Conservation (phyloP, 306 rosid species). For the Alnus rubra region DNA sequence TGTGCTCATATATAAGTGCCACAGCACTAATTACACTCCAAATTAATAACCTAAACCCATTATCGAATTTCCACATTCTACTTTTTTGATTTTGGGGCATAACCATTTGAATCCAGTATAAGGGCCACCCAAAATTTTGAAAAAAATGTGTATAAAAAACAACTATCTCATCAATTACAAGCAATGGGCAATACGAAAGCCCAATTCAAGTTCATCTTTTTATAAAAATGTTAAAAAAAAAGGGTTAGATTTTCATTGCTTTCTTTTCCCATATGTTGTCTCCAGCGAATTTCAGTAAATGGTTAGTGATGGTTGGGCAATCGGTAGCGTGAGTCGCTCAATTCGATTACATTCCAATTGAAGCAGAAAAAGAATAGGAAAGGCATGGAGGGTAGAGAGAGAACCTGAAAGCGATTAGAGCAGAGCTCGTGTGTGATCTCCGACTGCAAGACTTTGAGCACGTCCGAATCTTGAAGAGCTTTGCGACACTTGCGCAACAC, state of each 20-base stretch:
- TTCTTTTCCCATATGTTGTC: too few species aligned
- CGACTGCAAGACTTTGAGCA: constrained; percentile 60
- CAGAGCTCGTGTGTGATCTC: constrained; percentile 68
- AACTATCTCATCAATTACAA: neutral
- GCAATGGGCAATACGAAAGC: neutral
- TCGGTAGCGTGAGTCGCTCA: neutral
- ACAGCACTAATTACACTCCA: neutral
- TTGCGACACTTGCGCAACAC: constrained; percentile 33
- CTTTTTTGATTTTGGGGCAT: neutral
- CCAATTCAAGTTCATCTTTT: neutral
- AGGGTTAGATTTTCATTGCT: too few species aligned
- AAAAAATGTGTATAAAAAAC: neutral
- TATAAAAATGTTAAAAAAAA: too few species aligned
- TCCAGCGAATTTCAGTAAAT: too few species aligned
- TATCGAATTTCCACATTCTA: neutral
- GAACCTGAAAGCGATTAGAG: constrained; percentile 58
- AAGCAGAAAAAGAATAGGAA: neutral
- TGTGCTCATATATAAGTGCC: neutral
- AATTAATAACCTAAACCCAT: neutral
- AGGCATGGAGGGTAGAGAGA: neutral
- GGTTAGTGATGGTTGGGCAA: neutral
- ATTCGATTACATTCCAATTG: neutral
- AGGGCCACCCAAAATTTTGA: neutral
- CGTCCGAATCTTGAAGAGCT: constrained; percentile 56
- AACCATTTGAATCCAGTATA: neutral